These are phyloP conservation scores for Metschnikowia shivogae DNA, from an alignment of 805 yeast species.

Conservation along the genomic window DNA sequence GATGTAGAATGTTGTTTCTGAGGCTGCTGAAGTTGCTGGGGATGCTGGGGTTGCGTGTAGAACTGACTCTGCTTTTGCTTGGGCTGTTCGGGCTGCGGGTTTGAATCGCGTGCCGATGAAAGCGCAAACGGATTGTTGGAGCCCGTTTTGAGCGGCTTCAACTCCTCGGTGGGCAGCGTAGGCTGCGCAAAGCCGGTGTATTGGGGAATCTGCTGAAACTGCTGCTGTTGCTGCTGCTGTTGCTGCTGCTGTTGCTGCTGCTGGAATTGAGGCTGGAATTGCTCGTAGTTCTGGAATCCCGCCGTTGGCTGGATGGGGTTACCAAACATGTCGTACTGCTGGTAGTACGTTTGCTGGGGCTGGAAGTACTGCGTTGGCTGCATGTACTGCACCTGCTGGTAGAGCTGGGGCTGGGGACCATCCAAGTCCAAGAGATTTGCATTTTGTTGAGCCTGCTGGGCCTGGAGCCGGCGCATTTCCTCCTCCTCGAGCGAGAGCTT, in stretches of 20 bases:
- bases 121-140: constrained; percentile 77
- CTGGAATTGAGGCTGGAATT: constrained; percentile 23
- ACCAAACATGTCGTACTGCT: constrained; percentile 59
- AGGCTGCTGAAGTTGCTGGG: constrained; percentile 27
- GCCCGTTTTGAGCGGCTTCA: constrained; percentile 62
- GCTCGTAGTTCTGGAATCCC: constrained; percentile 45
- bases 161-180: constrained; percentile 20
- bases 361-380: constrained; percentile 14
- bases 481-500: constrained; percentile 75
- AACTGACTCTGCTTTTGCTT: constrained; percentile 11
- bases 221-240: constrained; percentile 24
- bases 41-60: constrained; percentile 15
- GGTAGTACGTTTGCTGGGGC: constrained; percentile 19
- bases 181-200: constrained; percentile 16
- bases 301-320: constrained; percentile 56
- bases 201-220: constrained; percentile 19
- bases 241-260: constrained; percentile 16
- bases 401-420: constrained; percentile 28
- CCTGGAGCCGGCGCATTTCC: constrained; percentile 51
- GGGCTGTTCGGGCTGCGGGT: constrained; percentile 9
- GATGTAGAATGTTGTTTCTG: constrained; percentile 18
- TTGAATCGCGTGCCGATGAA: constrained; percentile 16
- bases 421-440: constrained; percentile 53
- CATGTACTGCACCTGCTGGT: constrained; percentile 12
- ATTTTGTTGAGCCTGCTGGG: constrained; percentile 24